Evolutionary conservation across 1,139 yeast genomes (phyloP).

Genomic region (Geotrichum australiense): DNA sequence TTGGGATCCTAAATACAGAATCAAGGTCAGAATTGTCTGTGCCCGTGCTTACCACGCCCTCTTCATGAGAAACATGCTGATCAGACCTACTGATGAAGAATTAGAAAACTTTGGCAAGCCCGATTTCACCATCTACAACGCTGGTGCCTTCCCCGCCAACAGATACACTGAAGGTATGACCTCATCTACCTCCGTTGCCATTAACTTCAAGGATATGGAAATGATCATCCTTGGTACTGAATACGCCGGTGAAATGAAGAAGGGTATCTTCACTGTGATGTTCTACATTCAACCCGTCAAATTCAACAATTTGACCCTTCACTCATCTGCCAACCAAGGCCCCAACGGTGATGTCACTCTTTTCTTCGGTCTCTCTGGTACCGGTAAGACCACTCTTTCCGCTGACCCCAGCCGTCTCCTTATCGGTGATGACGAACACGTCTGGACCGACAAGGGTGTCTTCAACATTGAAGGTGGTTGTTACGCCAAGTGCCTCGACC

Average conservation of each 20-base stretch:
- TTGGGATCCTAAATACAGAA: conserved; percentile 98
- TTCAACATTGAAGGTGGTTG: conserved; percentile 99
- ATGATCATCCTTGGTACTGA: conserved; percentile 98
- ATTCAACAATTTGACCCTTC: conserved; percentile 86
- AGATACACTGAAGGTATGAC: conserved; percentile 97
- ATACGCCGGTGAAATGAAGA: conserved; percentile 99
- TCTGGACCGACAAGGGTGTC: conserved; percentile 98
- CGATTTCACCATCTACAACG: conserved; percentile 96
- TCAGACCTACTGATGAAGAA: conserved; percentile 90
- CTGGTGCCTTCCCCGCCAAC: conserved; percentile 98
- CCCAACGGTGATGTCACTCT: conserved; percentile 73
- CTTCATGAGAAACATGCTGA: conserved; percentile 97
- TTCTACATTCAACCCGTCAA: conserved; percentile 96
- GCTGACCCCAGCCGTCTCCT: conserved; percentile 93
- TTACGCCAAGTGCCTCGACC: conserved; percentile 94
- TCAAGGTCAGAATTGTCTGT: conserved; percentile 93
- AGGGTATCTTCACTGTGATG: conserved; percentile 98
- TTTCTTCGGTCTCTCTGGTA: conserved; percentile 95
- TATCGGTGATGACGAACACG: conserved; percentile 98
- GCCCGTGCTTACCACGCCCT: conserved; percentile 98
- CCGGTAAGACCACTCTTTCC: conserved; percentile 95
- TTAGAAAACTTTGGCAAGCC: conserved; percentile 90
- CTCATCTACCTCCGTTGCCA: conserved; percentile 90
- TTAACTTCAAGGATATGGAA: conserved; percentile 96
- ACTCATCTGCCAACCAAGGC: conserved; percentile 95